Conservation (phyloP, 106 monocot genomes). For the Triglochin maritima region DNA sequence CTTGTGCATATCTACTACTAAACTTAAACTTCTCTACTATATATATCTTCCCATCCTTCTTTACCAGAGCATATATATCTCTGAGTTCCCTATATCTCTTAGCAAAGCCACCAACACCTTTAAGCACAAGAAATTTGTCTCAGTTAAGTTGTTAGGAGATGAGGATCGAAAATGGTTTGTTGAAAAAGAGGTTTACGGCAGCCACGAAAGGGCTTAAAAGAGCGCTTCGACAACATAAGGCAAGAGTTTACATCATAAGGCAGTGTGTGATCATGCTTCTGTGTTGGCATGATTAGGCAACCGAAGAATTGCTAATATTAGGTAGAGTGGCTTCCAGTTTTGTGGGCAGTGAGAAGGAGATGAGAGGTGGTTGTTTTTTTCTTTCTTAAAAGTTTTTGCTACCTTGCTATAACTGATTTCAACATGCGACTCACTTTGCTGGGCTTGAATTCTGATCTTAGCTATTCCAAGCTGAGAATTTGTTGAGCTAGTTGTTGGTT, state of each 20-base stretch:
- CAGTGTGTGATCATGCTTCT: constrained; percentile 9
- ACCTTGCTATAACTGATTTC: not conserved
- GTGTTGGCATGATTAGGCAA: constrained; percentile 13
- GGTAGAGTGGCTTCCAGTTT: not conserved
- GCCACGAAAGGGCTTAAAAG: not conserved
- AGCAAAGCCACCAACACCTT: not conserved
- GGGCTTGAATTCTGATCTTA: no score
- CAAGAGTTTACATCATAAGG: constrained; percentile 10
- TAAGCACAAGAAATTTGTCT: not conserved
- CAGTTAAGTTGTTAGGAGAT: not conserved
- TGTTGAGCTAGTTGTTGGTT: no score
- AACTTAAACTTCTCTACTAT: not conserved
- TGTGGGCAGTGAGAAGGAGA: not conserved
- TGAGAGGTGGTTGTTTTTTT: not conserved
- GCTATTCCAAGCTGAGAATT: no score
- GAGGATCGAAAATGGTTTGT: not conserved
- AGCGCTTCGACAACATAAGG: constrained; percentile 3
- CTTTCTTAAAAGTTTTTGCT: not conserved
- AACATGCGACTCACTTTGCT: no score
- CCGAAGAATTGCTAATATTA: not conserved
- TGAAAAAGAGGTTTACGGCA: not conserved
- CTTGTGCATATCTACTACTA: no score
- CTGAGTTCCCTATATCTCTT: not conserved
- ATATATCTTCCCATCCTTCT: not conserved
- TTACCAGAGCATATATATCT: not conserved